phyloP scores from a whole-genome alignment of 2,329 filamentous ascomycete species.

The Sordariomycetes sp. region DNA sequence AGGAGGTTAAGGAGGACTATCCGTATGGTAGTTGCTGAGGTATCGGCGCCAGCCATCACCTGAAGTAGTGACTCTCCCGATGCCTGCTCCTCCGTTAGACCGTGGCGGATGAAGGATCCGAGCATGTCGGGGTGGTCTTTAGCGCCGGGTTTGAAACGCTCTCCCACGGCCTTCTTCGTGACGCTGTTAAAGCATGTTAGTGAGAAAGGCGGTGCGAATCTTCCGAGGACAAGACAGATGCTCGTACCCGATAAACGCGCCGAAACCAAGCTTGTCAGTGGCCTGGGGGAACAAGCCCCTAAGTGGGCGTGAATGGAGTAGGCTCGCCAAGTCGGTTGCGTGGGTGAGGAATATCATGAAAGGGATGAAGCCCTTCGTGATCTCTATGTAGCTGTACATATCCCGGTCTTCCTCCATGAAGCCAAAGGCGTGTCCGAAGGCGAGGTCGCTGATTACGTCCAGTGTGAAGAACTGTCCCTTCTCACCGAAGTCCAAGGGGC shows the following conservation, averaged over 20 bases:
- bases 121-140: conserved; percentile 24
- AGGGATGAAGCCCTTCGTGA: conserved; percentile 28
- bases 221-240: conserved; percentile 4
- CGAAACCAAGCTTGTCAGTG: conserved; percentile 26
- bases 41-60: conserved; percentile 26
- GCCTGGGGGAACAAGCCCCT: conserved; percentile 28
- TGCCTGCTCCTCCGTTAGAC: conserved; percentile 17
- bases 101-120: conserved; percentile 27
- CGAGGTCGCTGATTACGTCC: conserved; percentile 43
- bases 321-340: conserved; percentile 26
- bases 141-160: conserved; percentile 12
- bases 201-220: not conserved
- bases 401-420: conserved; percentile 36
- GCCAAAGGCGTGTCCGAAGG: conserved; percentile 39
- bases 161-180: conserved; percentile 5
- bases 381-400: conserved; percentile 35
- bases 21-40: conserved; percentile 25
- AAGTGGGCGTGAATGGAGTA: conserved; percentile 28
- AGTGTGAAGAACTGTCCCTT: conserved; percentile 43
- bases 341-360: conserved; percentile 29
- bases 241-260: conserved; percentile 20
- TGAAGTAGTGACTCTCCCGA: conserved; percentile 20
- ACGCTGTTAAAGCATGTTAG: not conserved
- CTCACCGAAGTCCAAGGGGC: conserved; percentile 34
- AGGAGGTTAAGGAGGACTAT: conserved; percentile 39